A percentile compares a stretch with the other conserved stretches of the same genome.
phyloP scores from a whole-genome alignment of 2,329 filamentous ascomycete species.

The Aurifilum marmelostoma region DNA sequence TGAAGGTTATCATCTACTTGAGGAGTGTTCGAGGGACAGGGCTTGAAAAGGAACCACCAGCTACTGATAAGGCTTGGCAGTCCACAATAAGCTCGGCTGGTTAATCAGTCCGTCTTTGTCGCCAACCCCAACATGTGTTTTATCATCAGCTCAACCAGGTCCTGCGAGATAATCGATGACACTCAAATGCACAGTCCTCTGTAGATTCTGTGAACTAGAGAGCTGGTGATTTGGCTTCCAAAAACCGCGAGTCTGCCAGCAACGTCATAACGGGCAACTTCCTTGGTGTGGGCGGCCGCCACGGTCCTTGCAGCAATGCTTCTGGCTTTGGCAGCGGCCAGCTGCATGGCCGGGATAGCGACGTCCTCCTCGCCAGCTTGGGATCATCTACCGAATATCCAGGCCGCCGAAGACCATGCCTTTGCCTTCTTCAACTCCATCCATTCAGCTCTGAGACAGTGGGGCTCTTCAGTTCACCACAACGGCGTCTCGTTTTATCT shows the following conservation, averaged over 20 bases:
- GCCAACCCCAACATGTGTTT: background rate
- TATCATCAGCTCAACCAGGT: background rate
- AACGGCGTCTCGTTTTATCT: slow-evolving; percentile 67
- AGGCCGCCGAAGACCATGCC: slow-evolving; percentile 16
- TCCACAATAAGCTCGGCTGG: background rate
- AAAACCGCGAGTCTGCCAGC: background rate
- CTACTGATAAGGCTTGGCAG: background rate
- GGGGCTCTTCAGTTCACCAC: slow-evolving; percentile 63
- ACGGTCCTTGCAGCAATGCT: background rate
- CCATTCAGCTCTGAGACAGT: slow-evolving; percentile 43
- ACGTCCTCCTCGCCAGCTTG: background rate
- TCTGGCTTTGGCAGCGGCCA: background rate
- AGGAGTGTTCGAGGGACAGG: no score
- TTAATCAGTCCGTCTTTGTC: background rate
- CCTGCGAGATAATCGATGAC: background rate
- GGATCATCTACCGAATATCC: background rate
- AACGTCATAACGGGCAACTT: background rate
- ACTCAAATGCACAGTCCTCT: background rate
- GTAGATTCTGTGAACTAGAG: background rate
- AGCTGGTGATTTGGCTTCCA: background rate
- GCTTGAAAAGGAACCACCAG: background rate
- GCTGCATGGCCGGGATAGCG: background rate
- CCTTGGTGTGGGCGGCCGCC: background rate
- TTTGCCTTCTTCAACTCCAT: slow-evolving; percentile 28
- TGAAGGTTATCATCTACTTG: no score